A percentile compares a stretch with the other conserved stretches of the same genome.
Evolutionary conservation across 768 basidiomycete genomes (phyloP).

Genomic region (Nidularia sp.): DNA sequence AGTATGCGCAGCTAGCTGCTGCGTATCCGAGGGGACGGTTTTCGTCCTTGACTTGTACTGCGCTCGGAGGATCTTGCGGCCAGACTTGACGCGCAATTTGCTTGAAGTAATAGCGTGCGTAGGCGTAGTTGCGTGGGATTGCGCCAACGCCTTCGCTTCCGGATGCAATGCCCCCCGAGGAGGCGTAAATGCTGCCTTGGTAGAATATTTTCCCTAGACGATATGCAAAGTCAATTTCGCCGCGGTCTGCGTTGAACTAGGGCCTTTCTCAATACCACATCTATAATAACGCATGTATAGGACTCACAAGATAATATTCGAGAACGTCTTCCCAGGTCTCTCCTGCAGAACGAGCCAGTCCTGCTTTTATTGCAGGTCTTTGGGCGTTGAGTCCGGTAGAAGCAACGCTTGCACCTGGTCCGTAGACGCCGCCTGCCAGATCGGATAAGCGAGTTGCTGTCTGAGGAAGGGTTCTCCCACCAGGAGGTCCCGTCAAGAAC

Average conservation of each 20-base stretch:
- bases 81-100: slow-evolving; percentile 81
- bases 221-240: slow-evolving; percentile 85
- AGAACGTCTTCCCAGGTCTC: slow-evolving; percentile 93
- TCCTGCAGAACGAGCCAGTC: slow-evolving; percentile 76
- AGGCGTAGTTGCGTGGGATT: slow-evolving; percentile 73
- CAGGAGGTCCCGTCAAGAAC: slow-evolving; percentile 85
- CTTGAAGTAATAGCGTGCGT: slow-evolving; percentile 81
- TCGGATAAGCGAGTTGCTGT: slow-evolving; percentile 84
- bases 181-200: slow-evolving; percentile 86
- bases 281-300: not conserved
- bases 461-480: slow-evolving; percentile 81
- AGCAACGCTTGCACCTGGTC: slow-evolving; percentile 90
- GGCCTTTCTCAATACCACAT: slow-evolving; percentile 6
- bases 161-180: slow-evolving; percentile 75
- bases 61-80: slow-evolving; percentile 72
- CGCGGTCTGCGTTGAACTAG: slow-evolving; percentile 93
- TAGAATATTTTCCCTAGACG: slow-evolving; percentile 95
- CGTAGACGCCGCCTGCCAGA: slow-evolving; percentile 88
- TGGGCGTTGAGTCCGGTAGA: slow-evolving; percentile 76
- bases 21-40: slow-evolving; percentile 55
- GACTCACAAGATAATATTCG: slow-evolving; percentile 80
- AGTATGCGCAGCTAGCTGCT: slow-evolving; percentile 77
- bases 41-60: slow-evolving; percentile 52
- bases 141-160: slow-evolving; percentile 91
- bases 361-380: slow-evolving; percentile 80